These are phyloP conservation scores for Phoma sp. DNA, from an alignment of 2,329 filamentous ascomycete genomes.

Conservation along the genomic window DNA sequence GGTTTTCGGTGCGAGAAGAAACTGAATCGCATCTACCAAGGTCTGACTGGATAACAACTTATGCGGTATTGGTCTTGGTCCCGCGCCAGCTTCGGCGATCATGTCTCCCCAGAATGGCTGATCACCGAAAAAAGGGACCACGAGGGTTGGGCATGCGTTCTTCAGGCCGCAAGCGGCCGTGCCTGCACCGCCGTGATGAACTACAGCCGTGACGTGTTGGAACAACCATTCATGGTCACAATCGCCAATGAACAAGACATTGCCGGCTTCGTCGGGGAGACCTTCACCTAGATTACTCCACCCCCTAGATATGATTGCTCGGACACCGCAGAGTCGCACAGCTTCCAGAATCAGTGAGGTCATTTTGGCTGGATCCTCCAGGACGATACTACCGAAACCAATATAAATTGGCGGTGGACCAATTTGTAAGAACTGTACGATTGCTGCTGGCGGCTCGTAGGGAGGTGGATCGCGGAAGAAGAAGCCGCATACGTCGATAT, in stretches of 20 bases:
- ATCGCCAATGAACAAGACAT: slow-evolving; percentile 67
- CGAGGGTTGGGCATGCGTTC: slow-evolving; percentile 76
- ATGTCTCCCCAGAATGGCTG: slow-evolving; percentile 39
- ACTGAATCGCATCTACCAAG: slow-evolving; percentile 33
- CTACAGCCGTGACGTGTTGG: slow-evolving; percentile 76
- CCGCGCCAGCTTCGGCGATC: slow-evolving; percentile 41
- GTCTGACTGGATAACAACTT: slow-evolving; percentile 29
- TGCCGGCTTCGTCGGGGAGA: slow-evolving; percentile 21
- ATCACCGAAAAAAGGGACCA: slow-evolving; percentile 74
- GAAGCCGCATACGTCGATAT: slow-evolving; percentile 53
- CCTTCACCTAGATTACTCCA: slow-evolving; percentile 52
- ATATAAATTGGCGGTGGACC: slow-evolving; percentile 63
- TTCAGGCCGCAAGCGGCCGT: slow-evolving; percentile 83
- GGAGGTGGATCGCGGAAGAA: slow-evolving; percentile 52
- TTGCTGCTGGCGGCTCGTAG: slow-evolving; percentile 51
- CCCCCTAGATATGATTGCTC: slow-evolving; percentile 63
- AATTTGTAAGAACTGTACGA: slow-evolving; percentile 56
- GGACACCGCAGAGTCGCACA: slow-evolving; percentile 41
- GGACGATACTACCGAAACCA: slow-evolving; percentile 65
- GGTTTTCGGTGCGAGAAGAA: slow-evolving; percentile 29
- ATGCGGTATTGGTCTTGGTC: slow-evolving; percentile 35
- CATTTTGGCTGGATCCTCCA: slow-evolving; percentile 58
- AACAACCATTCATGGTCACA: slow-evolving; percentile 89
- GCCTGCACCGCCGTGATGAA: slow-evolving; percentile 87
- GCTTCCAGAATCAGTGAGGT: slow-evolving; percentile 58